A percentile compares a stretch with the other conserved stretches of the same genome.
Conservation (phyloP, 2,329 filamentous ascomycete species). For the Harringtonia aguacate region DNA sequence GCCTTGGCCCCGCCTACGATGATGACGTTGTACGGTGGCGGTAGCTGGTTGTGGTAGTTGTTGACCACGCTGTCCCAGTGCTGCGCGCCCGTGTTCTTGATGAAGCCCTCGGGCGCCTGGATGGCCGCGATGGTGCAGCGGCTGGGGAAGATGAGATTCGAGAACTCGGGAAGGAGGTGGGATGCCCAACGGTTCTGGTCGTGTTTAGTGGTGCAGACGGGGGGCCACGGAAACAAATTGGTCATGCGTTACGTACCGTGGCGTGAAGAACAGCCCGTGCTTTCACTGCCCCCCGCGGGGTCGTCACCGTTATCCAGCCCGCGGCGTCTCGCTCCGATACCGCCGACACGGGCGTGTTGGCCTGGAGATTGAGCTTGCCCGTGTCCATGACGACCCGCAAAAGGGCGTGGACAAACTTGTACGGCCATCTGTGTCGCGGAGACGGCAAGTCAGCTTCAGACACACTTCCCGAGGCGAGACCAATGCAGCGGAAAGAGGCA, state of each 20-base stretch:
- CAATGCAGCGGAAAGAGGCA: no score
- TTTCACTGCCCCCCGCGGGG: slow-evolving; percentile 53
- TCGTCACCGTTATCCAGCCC: slow-evolving; percentile 49
- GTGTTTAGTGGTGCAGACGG: no score
- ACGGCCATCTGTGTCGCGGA: no score
- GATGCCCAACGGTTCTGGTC: slow-evolving; percentile 76
- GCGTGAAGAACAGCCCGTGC: slow-evolving; percentile 61
- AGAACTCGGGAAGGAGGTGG: slow-evolving; percentile 56
- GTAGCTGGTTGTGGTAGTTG: slow-evolving; percentile 5
- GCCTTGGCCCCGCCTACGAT: slow-evolving; percentile 4
- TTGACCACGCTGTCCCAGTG: slow-evolving; percentile 3
- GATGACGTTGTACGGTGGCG: slow-evolving; percentile 2
- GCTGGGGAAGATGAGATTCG: slow-evolving; percentile 63
- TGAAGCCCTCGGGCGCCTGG: slow-evolving; percentile 8
- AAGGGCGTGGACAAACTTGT: slow-evolving; percentile 1
- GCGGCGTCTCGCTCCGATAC: slow-evolving; percentile 27
- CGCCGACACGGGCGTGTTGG: slow-evolving; percentile 54
- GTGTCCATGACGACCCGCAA: neutral
- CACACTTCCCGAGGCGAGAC: no score
- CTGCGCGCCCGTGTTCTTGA: slow-evolving; percentile 3
- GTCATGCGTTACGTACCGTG: slow-evolving; percentile 32
- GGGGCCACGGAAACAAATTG: no score
- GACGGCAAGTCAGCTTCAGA: no score
- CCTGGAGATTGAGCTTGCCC: slow-evolving; percentile 54
- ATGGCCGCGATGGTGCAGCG: slow-evolving; percentile 49